Conservation (phyloP, 2,329 filamentous ascomycete genomes). For the Alternaria alternata region DNA sequence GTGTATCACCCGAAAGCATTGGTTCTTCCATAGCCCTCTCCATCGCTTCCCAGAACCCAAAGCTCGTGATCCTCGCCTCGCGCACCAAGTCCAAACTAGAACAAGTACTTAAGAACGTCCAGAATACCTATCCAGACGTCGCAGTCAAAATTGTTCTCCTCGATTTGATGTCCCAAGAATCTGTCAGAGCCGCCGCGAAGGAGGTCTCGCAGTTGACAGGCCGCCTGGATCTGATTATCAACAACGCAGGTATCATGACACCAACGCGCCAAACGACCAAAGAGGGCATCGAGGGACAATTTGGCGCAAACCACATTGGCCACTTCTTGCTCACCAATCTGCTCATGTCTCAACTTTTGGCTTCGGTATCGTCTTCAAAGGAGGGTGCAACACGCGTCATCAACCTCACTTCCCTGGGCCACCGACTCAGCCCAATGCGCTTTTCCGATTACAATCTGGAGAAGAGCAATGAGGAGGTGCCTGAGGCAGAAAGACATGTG, state of each 20-base stretch:
- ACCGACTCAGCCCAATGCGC: slow-evolving; percentile 40
- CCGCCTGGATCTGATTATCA: slow-evolving; percentile 55
- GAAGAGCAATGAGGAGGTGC: slow-evolving; percentile 30
- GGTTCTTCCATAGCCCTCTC: slow-evolving; percentile 40
- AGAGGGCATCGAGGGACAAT: slow-evolving; percentile 59
- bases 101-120: slow-evolving; percentile 49
- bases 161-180: slow-evolving; percentile 52
- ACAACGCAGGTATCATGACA: slow-evolving; percentile 55
- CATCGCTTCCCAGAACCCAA: slow-evolving; percentile 39
- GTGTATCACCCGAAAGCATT: slow-evolving; percentile 42
- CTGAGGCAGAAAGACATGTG: slow-evolving; percentile 34
- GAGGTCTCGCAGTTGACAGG: slow-evolving; percentile 35
- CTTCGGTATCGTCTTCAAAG: slow-evolving; percentile 43
- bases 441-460: slow-evolving; percentile 58
- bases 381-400: slow-evolving; percentile 36
- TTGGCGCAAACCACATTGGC: slow-evolving; percentile 59
- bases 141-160: slow-evolving; percentile 35
- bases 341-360: slow-evolving; percentile 51
- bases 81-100: slow-evolving; percentile 56
- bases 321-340: slow-evolving; percentile 57
- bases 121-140: slow-evolving; percentile 37
- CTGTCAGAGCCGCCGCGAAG: slow-evolving; percentile 47
- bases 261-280: slow-evolving; percentile 40
- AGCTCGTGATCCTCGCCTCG: slow-evolving; percentile 47
- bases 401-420: slow-evolving; percentile 42